phyloP scores from a whole-genome alignment of 768 basidiomycete genomes.

The Russula abietina region DNA sequence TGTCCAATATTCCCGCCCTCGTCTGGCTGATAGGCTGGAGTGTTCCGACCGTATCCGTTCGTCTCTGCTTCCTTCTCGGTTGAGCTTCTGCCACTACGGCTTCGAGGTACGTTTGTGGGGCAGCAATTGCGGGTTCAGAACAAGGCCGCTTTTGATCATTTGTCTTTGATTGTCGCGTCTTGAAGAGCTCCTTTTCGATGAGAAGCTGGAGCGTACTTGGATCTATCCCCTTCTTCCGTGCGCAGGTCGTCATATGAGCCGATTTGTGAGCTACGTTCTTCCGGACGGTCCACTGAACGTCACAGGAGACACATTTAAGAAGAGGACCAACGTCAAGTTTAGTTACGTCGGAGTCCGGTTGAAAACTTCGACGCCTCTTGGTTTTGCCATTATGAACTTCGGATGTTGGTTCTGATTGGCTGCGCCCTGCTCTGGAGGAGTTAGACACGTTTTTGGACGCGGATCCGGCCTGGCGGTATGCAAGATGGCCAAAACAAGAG shows the following conservation, averaged over 20 bases:
- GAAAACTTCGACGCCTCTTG: conserved; percentile 12
- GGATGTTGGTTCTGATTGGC: neutral
- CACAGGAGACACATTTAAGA: conserved; percentile 58
- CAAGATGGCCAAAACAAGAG: conserved; percentile 5
- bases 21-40: conserved; percentile 22
- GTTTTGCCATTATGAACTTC: neutral
- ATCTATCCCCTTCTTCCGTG: conserved; percentile 50
- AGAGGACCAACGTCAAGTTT: conserved; percentile 45
- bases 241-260: conserved; percentile 61
- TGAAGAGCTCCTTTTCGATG: conserved; percentile 43
- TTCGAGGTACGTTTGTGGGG: conserved; percentile 22
- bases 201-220: conserved; percentile 51
- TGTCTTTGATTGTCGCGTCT: neutral
- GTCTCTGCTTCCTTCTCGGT: conserved; percentile 17
- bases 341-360: conserved; percentile 34
- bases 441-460: no score
- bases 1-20: conserved; percentile 22
- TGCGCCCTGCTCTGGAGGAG: neutral
- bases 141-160: neutral
- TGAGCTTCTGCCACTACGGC: conserved; percentile 17
- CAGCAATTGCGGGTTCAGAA: neutral
- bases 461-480: conserved; percentile 3
- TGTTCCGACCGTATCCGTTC: conserved; percentile 1
- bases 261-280: conserved; percentile 61
- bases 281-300: conserved; percentile 58